A percentile compares a stretch with the other conserved stretches of the same genome.
phyloP scores from a whole-genome alignment of 2,329 filamentous ascomycete species.

The Ilyonectria sp. region DNA sequence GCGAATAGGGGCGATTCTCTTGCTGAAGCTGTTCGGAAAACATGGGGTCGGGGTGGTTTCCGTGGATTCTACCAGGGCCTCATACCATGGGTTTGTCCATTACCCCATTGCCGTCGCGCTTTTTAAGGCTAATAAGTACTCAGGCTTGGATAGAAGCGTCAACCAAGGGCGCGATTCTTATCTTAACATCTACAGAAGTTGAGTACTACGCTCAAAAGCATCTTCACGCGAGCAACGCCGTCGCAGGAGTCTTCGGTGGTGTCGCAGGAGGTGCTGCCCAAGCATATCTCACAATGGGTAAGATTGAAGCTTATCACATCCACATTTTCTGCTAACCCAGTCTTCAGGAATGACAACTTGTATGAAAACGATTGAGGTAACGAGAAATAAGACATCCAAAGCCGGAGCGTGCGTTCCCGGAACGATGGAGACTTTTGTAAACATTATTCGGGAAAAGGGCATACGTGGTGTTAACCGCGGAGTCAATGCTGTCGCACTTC shows the following conservation, averaged over 20 bases:
- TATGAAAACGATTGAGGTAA: slow-evolving; percentile 32
- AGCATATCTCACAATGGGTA: slow-evolving; percentile 32
- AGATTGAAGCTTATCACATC: not conserved
- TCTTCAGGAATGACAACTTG: slow-evolving; percentile 26
- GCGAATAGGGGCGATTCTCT: slow-evolving; percentile 22
- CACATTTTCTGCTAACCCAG: not conserved
- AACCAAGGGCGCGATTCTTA: slow-evolving; percentile 27
- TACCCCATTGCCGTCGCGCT: too few relatives aligned
- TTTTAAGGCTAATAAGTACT: not conserved
- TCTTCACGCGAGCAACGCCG: slow-evolving; percentile 2
- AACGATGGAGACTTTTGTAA: slow-evolving; percentile 27
- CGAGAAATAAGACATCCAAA: slow-evolving; percentile 15
- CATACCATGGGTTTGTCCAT: slow-evolving; percentile 25
- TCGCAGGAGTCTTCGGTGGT: slow-evolving; percentile 18
- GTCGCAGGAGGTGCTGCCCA: slow-evolving; percentile 26
- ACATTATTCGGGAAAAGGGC: slow-evolving; percentile 24
- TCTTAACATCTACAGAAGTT: slow-evolving; percentile 27
- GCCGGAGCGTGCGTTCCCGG: slow-evolving; percentile 18
- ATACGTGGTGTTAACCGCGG: slow-evolving; percentile 28
- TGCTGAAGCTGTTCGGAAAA: slow-evolving; percentile 24
- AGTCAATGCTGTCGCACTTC: slow-evolving; percentile 28
- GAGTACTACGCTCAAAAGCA: slow-evolving; percentile 22
- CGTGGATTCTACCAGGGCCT: slow-evolving; percentile 29
- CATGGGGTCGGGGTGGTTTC: slow-evolving; percentile 20
- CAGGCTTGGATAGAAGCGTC: slow-evolving; percentile 32